A percentile compares a stretch with the other conserved stretches of the same genome.
These are phyloP conservation scores for Lentinus brumalis DNA, from an alignment of 768 basidiomycete species.

Conservation along the genomic window DNA sequence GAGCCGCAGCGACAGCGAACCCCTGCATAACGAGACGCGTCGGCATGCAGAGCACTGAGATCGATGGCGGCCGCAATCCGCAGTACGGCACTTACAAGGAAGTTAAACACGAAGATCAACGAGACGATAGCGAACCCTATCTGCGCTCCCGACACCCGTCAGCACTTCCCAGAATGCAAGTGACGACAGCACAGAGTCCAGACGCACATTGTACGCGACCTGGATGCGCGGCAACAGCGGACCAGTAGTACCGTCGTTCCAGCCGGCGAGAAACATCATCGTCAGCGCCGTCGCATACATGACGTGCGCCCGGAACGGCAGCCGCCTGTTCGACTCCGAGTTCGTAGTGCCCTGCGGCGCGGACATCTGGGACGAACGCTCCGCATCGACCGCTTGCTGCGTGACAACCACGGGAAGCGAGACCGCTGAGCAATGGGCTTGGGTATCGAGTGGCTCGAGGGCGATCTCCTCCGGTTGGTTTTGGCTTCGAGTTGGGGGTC, in stretches of 20 bases:
- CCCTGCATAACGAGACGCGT: conserved; percentile 34
- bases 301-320: conserved; percentile 24
- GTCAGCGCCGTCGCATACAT: conserved; percentile 61
- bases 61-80: too few relatives aligned
- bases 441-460: too few relatives aligned
- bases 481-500: too few relatives aligned
- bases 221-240: conserved; percentile 77
- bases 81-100: conserved; percentile 34
- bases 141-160: conserved; percentile 27
- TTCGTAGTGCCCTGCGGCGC: too few relatives aligned
- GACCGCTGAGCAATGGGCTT: too few relatives aligned
- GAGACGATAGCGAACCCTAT: conserved; percentile 57
- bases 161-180: neutral
- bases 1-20: conserved; percentile 46
- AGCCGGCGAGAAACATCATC: conserved; percentile 66
- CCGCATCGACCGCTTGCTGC: too few relatives aligned
- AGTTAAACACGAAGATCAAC: conserved; percentile 57
- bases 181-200: neutral
- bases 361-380: too few relatives aligned
- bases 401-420: too few relatives aligned
- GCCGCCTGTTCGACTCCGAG: too few relatives aligned
- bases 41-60: too few relatives aligned
- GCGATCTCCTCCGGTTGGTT: too few relatives aligned
- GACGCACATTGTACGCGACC: conserved; percentile 47
- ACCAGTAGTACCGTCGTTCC: conserved; percentile 78